Evolutionary conservation across 257 asterid species (phyloP).

Genomic region (Solanum paucissectum): DNA sequence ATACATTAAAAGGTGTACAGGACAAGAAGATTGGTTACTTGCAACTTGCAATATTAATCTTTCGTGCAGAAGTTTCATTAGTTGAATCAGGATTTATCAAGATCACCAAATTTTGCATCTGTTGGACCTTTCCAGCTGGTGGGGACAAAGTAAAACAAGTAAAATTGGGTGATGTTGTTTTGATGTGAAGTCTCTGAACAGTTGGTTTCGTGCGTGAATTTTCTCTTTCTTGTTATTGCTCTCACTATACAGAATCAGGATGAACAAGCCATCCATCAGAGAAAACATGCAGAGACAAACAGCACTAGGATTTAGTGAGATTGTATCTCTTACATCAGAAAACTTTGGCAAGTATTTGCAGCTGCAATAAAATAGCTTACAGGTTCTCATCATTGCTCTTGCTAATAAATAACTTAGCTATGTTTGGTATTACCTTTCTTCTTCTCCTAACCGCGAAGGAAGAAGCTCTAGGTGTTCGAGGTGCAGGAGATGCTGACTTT

Average conservation of each 20-base stretch:
- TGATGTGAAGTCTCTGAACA: neutral
- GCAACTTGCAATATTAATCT: neutral
- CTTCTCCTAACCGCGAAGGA: slow-evolving; percentile 49
- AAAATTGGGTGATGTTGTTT: neutral
- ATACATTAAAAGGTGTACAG: neutral
- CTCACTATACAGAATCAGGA: slow-evolving; percentile 4
- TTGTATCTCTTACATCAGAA: slow-evolving; percentile 8
- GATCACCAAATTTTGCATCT: neutral
- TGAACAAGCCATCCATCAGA: neutral
- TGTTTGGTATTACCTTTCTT: slow-evolving; percentile 48
- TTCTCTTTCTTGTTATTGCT: neutral
- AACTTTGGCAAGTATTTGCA: slow-evolving; percentile 13
- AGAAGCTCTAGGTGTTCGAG: slow-evolving; percentile 28
- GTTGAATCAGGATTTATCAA: neutral
- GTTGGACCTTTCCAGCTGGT: neutral
- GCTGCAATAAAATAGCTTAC: neutral
- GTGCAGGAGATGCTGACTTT: slow-evolving; percentile 34
- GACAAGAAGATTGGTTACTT: neutral
- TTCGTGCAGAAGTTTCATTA: neutral
- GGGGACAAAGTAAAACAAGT: neutral
- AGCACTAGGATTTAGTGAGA: neutral
- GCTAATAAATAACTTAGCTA: slow-evolving; percentile 40
- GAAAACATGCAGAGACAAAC: neutral
- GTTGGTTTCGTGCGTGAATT: neutral
- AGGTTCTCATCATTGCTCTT: slow-evolving; percentile 17